Base-by-base conservation (phyloP, 202 grass and related monocot species). In the Hordeum pubiflorum region DNA sequence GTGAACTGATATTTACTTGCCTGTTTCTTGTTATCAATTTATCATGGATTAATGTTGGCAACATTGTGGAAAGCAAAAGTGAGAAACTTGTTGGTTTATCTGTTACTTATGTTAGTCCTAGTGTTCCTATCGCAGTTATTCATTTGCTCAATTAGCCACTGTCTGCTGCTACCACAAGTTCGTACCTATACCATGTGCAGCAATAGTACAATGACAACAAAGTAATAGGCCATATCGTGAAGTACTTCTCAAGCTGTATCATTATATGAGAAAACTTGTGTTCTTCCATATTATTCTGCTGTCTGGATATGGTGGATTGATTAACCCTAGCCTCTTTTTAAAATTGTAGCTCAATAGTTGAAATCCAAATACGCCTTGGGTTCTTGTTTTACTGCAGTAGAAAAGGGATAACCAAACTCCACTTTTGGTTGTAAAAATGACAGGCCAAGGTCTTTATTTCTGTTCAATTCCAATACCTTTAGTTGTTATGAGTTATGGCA, bases 171-270 rank as follows among this genome's bases (percentile, higher is more conserved):
- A 74, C 27, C 29, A 44, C 26, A 73, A 23, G 55, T 38, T 61
- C 15, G 5, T 40, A 82, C 17, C 29, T 43, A 52, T 72, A 20
- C 39, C 57, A 34, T 37, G 57, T 37, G 18, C 57, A 50, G 57
- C 29, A 43, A 62, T 77, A 61, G 60, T 32, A 48, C 43, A 79
- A 14, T 36, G 32, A 52, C 41, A 37, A 73, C 29, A 81, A 36
- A 62, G 12, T 73, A 43, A 43, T 74, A 74, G 24, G 59, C 79
- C 24, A 72, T 60, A 33, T 62, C 7, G 4, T 46, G 39, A 82
- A 73, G n/a, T 82, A 59, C 41, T 24, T 72, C 8, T 74, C 69
- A 82, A 52, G 8, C 68, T 73, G 23, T 74, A 63, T 52, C 40
- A 52, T 18, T 60, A 15, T 81, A 61, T 59, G 52, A 70, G 66